Evolutionary conservation across 2,329 filamentous ascomycete genomes (phyloP).

Genomic region (Tolypocladium amazonense): DNA sequence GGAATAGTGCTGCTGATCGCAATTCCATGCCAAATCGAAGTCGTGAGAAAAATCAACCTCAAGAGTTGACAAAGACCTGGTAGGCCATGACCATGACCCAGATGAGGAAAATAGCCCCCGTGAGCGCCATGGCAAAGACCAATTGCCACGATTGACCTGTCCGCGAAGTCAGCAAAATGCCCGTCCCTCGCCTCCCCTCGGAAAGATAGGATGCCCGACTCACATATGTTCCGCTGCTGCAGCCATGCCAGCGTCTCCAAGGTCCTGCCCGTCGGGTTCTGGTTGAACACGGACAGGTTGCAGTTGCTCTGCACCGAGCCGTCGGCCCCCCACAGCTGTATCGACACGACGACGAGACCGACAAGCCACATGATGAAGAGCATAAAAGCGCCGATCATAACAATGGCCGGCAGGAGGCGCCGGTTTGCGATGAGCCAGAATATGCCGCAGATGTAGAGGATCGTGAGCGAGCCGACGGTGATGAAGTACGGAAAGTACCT

Average conservation of each 20-base stretch:
- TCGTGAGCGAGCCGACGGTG: constrained; percentile 45
- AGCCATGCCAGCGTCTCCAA: constrained; percentile 51
- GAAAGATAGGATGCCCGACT: constrained; percentile 18
- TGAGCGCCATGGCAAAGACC: constrained; percentile 51
- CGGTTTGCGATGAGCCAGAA: constrained; percentile 52
- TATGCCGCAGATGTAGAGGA: constrained; percentile 55
- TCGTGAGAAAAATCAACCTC: neutral
- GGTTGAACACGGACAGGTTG: constrained; percentile 44
- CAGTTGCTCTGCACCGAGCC: constrained; percentile 51
- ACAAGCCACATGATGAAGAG: constrained; percentile 60
- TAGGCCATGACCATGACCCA: constrained; percentile 61
- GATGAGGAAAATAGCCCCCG: constrained; percentile 49
- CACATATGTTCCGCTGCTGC: constrained; percentile 53
- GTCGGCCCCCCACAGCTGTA: constrained; percentile 52
- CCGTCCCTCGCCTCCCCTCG: neutral
- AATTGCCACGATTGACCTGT: constrained; percentile 53
- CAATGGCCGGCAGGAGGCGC: constrained; percentile 49
- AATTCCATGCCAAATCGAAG: no score
- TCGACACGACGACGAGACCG: constrained; percentile 48
- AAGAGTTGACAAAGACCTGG: constrained; percentile 45
- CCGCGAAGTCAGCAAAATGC: constrained; percentile 8
- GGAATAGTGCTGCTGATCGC: neutral
- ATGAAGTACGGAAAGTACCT: constrained; percentile 63
- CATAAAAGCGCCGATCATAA: constrained; percentile 54
- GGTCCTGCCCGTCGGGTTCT: constrained; percentile 38